These are phyloP conservation scores for Marasmius tenuissimus DNA, from an alignment of 1,284 basidiomycete species.

Conservation along the genomic window DNA sequence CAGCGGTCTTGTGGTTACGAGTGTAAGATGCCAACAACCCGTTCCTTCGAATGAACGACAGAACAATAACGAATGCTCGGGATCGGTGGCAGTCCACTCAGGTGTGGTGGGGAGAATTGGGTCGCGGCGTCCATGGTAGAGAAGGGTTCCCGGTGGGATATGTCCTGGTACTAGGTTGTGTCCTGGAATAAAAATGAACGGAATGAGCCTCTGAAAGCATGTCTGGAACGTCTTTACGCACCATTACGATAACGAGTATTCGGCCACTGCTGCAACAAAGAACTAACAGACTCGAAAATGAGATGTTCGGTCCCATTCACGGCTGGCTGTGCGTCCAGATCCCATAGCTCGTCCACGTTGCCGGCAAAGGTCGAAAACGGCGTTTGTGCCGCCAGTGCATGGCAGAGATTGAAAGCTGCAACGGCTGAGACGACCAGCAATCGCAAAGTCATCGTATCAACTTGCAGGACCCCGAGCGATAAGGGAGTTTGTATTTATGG, in stretches of 20 bases:
- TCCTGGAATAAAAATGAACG: slow-evolving; percentile 22
- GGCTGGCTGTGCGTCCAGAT: slow-evolving; percentile 8
- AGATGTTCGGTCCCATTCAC: slow-evolving; percentile 30
- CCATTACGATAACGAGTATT: slow-evolving; percentile 44
- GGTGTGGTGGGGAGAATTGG: slow-evolving; percentile 29
- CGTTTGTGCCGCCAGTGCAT: background rate
- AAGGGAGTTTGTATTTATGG: too few species aligned
- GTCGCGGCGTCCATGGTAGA: slow-evolving; percentile 37
- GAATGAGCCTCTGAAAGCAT: background rate
- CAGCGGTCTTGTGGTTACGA: slow-evolving; percentile 33
- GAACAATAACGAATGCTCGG: slow-evolving; percentile 41
- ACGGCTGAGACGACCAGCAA: too few species aligned
- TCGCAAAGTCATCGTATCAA: too few species aligned
- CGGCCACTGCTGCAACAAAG: slow-evolving; percentile 44
- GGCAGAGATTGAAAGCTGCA: too few species aligned
- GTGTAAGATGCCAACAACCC: slow-evolving; percentile 38
- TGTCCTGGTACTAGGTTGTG: slow-evolving; percentile 42
- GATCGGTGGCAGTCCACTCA: slow-evolving; percentile 43
- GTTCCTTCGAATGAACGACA: slow-evolving; percentile 17
- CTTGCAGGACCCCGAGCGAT: too few species aligned
- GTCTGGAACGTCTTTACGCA: slow-evolving; percentile 9
- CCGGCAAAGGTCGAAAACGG: background rate
- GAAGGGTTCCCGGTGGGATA: slow-evolving; percentile 38
- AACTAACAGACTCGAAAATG: slow-evolving; percentile 32
- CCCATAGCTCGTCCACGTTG: slow-evolving; percentile 6